These are phyloP conservation scores for Tuber brumale DNA, from an alignment of 495 filamentous ascomycete genomes.

Conservation along the genomic window DNA sequence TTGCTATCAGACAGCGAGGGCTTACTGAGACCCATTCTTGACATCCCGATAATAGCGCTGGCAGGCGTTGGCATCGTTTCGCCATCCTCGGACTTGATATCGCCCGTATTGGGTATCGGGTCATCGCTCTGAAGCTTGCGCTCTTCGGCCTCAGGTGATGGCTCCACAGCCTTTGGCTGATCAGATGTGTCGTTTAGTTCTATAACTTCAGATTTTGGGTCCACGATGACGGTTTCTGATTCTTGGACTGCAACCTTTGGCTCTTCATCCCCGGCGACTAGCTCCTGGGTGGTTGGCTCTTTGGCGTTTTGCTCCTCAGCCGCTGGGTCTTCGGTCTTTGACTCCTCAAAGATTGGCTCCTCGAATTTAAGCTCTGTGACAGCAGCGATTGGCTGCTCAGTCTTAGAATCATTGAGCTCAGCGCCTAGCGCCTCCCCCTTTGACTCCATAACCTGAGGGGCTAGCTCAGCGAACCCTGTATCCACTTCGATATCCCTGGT, in stretches of 20 bases:
- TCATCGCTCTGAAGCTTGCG: slow-evolving; percentile 10
- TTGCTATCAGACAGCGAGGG: neutral
- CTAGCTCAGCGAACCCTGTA: neutral
- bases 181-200: slow-evolving; percentile 12
- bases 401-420: slow-evolving; percentile 7
- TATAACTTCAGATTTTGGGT: neutral
- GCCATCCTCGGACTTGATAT: slow-evolving; percentile 12
- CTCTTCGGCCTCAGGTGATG: neutral
- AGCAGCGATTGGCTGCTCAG: slow-evolving; percentile 9
- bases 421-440: slow-evolving; percentile 6
- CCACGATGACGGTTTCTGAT: neutral
- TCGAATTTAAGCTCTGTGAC: neutral
- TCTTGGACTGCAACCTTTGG: slow-evolving; percentile 4
- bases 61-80: slow-evolving; percentile 8
- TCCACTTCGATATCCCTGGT: neutral
- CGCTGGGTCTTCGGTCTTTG: neutral
- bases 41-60: neutral
- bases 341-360: neutral
- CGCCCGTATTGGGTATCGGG: slow-evolving; percentile 14
- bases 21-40: neutral
- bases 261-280: neutral
- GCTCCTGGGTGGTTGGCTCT: neutral
- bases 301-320: neutral
- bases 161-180: slow-evolving; percentile 15
- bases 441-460: slow-evolving; percentile 5